phyloP scores from a whole-genome alignment of 441 rosid genomes.

The Bruguiera hainesii region DNA sequence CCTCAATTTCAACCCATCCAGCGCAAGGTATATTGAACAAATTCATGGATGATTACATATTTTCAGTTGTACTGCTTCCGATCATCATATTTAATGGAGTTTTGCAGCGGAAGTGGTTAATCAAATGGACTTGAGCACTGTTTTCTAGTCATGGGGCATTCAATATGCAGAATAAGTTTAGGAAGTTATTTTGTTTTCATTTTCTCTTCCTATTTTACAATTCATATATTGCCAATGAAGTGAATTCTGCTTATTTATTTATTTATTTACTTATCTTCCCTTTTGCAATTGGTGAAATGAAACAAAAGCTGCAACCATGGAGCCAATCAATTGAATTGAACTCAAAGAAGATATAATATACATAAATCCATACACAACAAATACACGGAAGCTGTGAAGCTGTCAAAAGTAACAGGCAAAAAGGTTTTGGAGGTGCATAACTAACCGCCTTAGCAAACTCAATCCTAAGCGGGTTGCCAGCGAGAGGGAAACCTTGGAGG shows the following conservation, averaged over 20 bases:
- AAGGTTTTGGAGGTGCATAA: conserved; percentile 34
- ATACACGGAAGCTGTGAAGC: conserved; percentile 10
- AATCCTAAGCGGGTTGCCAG: conserved; percentile 86
- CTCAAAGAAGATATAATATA: conserved; percentile 17
- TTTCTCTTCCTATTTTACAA: too few species aligned
- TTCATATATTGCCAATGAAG: neutral
- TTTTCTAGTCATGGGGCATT: neutral
- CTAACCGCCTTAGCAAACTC: conserved; percentile 99
- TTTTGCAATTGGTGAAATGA: neutral
- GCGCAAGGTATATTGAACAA: neutral
- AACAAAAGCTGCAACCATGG: conserved; percentile 4
- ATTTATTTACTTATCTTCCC: neutral
- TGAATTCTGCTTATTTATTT: neutral
- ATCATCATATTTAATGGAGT: neutral
- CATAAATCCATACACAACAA: conserved; percentile 17
- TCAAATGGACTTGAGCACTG: conserved; percentile 3
- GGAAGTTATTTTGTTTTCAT: too few species aligned
- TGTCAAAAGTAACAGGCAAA: conserved; percentile 16
- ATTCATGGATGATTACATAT: neutral
- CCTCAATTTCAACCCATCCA: too few species aligned
- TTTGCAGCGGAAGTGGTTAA: conserved; percentile 3
- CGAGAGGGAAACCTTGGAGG: conserved; percentile 74
- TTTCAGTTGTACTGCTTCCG: neutral
- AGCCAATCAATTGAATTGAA: conserved; percentile 18
- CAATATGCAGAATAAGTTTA: neutral